Evolutionary conservation across 2,329 filamentous ascomycete species (phyloP).

Genomic region (Cadophora gregata): DNA sequence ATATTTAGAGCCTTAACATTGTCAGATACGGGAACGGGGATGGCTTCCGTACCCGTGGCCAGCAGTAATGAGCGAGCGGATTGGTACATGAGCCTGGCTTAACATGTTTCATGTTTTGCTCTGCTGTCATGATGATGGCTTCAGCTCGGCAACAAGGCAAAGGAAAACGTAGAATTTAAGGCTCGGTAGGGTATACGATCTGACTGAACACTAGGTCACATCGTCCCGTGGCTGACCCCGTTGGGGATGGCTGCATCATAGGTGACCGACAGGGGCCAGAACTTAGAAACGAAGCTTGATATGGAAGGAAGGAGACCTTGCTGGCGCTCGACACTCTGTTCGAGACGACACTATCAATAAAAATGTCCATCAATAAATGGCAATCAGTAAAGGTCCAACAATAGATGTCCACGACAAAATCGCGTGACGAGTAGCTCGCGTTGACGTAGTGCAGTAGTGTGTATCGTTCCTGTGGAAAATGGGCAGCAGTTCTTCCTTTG

Average conservation of each 20-base stretch:
- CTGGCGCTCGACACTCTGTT: background rate
- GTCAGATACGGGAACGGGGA: background rate
- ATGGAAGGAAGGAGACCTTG: background rate
- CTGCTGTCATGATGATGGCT: slow-evolving; percentile 15
- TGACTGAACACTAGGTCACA: slow-evolving; percentile 7
- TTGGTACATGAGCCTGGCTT: slow-evolving; percentile 9
- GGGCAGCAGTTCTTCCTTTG: background rate
- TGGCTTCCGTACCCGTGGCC: background rate
- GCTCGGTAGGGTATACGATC: slow-evolving; percentile 9
- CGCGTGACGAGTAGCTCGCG: background rate
- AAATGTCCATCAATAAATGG: no score
- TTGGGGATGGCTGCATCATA: background rate
- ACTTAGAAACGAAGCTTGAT: background rate
- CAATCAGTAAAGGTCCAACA: no score
- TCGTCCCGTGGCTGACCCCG: background rate
- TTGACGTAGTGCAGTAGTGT: background rate
- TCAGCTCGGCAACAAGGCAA: slow-evolving; percentile 5
- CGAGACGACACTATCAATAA: background rate
- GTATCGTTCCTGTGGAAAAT: background rate
- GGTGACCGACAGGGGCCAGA: background rate
- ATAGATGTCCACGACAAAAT: background rate
- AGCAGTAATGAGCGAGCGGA: background rate
- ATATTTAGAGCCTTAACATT: background rate
- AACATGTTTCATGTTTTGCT: slow-evolving; percentile 16
- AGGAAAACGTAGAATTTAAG: background rate